These are phyloP conservation scores for Penstemon eatonii DNA, from an alignment of 257 asterid genomes.

Conservation along the genomic window DNA sequence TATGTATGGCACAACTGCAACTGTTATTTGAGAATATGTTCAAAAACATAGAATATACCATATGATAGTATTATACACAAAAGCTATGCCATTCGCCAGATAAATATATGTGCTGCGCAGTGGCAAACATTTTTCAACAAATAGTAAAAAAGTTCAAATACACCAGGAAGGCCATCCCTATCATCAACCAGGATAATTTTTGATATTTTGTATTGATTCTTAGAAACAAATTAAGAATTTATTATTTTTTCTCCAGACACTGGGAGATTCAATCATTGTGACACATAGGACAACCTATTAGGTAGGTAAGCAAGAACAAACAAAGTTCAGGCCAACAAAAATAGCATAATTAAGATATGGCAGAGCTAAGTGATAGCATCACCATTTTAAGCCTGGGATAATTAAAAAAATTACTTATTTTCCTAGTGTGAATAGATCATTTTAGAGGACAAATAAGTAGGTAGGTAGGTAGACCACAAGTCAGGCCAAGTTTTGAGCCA, in stretches of 20 bases:
- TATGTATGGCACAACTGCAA: slow-evolving; percentile 21
- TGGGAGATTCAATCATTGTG: neutral
- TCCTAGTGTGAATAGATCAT: too few relatives aligned
- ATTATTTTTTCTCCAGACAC: neutral
- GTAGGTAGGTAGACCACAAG: neutral
- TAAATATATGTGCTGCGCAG: slow-evolving; percentile 22
- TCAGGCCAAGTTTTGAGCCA: neutral
- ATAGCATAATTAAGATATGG: neutral
- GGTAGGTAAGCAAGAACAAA: neutral
- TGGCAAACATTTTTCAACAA: slow-evolving; percentile 3
- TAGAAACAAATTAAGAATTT: neutral
- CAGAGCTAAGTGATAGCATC: neutral
- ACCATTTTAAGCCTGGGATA: neutral
- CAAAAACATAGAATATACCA: slow-evolving; percentile 15
- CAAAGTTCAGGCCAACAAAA: neutral
- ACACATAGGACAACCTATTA: neutral
- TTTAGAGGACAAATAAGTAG: neutral
- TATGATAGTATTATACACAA: neutral
- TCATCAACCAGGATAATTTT: slow-evolving; percentile 20
- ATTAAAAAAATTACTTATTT: too few relatives aligned
- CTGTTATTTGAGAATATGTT: neutral
- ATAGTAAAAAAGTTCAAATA: slow-evolving; percentile 1
- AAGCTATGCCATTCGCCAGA: neutral
- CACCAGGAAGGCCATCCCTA: slow-evolving; percentile 22
- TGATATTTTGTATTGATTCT: neutral